These are phyloP conservation scores for Hanseniaspora nectarophila DNA, from an alignment of 805 yeast genomes.

Conservation along the genomic window DNA sequence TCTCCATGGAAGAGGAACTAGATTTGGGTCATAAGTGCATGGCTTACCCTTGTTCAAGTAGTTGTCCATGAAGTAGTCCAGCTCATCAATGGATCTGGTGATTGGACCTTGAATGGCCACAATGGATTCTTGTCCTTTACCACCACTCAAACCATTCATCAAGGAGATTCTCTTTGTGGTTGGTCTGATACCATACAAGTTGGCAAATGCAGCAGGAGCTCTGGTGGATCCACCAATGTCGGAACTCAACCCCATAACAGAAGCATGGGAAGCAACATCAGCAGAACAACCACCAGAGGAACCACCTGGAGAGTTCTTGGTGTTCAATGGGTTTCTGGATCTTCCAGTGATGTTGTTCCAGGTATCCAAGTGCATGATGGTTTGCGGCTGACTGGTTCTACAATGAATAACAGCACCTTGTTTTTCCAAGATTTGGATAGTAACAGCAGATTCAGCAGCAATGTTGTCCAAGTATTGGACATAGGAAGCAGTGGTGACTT, in stretches of 20 bases:
- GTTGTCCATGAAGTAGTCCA: slow-evolving; percentile 54
- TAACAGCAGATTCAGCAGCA: slow-evolving; percentile 36
- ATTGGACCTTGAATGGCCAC: slow-evolving; percentile 59
- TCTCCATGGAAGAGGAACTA: slow-evolving; percentile 33
- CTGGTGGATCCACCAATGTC: slow-evolving; percentile 66
- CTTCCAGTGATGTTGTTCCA: slow-evolving; percentile 49
- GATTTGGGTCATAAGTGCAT: slow-evolving; percentile 38
- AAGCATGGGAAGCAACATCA: slow-evolving; percentile 44
- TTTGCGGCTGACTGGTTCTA: slow-evolving; percentile 58
- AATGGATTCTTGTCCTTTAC: slow-evolving; percentile 55
- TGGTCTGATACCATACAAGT: slow-evolving; percentile 53
- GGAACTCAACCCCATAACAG: slow-evolving; percentile 54
- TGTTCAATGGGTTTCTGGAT: slow-evolving; percentile 47
- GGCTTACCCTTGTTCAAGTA: slow-evolving; percentile 55
- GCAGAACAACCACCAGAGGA: slow-evolving; percentile 67
- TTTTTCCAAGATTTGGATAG: slow-evolving; percentile 36
- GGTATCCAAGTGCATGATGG: slow-evolving; percentile 58
- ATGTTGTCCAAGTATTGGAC: slow-evolving; percentile 41
- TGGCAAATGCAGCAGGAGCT: slow-evolving; percentile 55
- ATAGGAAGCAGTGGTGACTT: slow-evolving; percentile 48
- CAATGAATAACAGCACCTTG: slow-evolving; percentile 53
- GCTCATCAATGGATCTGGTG: slow-evolving; percentile 51
- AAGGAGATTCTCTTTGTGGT: slow-evolving; percentile 42
- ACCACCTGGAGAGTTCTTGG: slow-evolving; percentile 55
- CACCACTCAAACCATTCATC: slow-evolving; percentile 37